These are phyloP conservation scores for Triticum urartu DNA, from an alignment of 176 grass and related monocot genomes.

Conservation along the genomic window DNA sequence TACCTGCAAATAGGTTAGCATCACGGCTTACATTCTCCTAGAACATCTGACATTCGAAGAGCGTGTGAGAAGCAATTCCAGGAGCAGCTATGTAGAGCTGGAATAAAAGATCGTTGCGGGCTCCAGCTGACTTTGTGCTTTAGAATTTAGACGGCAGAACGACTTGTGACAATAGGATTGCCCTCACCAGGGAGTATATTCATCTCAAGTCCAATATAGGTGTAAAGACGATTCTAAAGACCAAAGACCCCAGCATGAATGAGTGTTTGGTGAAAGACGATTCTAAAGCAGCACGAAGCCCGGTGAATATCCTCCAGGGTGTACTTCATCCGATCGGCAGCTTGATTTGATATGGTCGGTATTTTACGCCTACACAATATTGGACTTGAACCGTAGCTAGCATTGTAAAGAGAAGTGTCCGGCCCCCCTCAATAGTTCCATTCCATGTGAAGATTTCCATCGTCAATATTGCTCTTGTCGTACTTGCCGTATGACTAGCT, in stretches of 20 bases:
- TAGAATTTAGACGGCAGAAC: neutral
- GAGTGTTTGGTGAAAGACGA: neutral
- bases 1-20: neutral
- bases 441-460: constrained; percentile 20
- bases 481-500: neutral
- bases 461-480: neutral
- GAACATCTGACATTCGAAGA: neutral
- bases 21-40: neutral
- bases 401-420: neutral
- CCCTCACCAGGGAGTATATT: no score
- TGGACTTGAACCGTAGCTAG: neutral
- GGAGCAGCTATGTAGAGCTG: neutral
- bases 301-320: neutral
- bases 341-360: neutral
- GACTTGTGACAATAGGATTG: neutral
- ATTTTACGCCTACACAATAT: neutral
- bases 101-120: neutral
- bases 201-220: no score
- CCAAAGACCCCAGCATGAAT: no score
- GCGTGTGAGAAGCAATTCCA: neutral
- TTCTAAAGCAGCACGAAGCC: neutral
- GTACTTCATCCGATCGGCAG: no score
- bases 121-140: no score
- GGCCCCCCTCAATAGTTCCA: neutral
- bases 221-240: no score